Evolutionary conservation across 2,329 filamentous ascomycete species (phyloP).

Genomic region (Amphichorda felina): DNA sequence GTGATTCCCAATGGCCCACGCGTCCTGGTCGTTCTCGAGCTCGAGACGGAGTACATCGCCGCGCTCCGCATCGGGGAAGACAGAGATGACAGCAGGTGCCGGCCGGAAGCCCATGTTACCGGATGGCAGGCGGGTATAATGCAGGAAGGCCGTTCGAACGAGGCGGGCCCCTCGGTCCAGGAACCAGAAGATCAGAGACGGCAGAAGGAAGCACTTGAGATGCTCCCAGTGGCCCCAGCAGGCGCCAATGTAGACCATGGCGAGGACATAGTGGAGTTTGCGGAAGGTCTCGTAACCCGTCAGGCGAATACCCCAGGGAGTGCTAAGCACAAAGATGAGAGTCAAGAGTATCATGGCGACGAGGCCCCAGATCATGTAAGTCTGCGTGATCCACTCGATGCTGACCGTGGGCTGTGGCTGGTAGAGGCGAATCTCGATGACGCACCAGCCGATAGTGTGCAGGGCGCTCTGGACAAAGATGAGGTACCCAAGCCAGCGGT

Average conservation of each 20-base stretch:
- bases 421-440: conserved; percentile 56
- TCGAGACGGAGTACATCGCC: conserved; percentile 56
- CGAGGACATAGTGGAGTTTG: conserved; percentile 61
- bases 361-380: conserved; percentile 63
- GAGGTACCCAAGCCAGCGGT: conserved; percentile 64
- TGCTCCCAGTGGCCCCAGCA: conserved; percentile 66
- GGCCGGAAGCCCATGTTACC: conserved; percentile 40
- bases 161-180: conserved; percentile 50
- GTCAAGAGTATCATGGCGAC: conserved; percentile 55
- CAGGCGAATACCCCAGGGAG: conserved; percentile 41
- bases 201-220: conserved; percentile 57
- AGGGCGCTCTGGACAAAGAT: conserved; percentile 56
- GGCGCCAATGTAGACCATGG: conserved; percentile 62
- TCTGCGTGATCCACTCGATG: conserved; percentile 43
- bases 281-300: conserved; percentile 72
- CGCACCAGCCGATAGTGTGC: conserved; percentile 60
- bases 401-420: conserved; percentile 56
- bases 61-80: conserved; percentile 42
- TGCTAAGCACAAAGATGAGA: conserved; percentile 48
- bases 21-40: conserved; percentile 45
- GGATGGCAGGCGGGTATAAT: conserved; percentile 37
- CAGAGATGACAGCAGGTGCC: conserved; percentile 28
- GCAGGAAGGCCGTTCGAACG: conserved; percentile 45
- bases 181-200: conserved; percentile 52
- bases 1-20: conserved; percentile 58